Conservation (phyloP, 2,329 filamentous ascomycete genomes). For the Blumeria graminis region DNA sequence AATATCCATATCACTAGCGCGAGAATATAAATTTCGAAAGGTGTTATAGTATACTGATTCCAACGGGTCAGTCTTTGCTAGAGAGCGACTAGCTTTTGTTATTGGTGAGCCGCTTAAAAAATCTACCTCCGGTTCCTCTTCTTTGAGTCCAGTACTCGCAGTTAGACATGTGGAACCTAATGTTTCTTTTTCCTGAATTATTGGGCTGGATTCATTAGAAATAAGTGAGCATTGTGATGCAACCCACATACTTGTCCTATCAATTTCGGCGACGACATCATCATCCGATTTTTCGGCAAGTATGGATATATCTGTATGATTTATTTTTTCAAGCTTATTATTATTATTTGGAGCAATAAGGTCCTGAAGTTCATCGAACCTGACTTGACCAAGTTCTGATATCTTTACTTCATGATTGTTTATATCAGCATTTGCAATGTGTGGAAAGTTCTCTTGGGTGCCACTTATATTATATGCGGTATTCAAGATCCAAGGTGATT, state of each 20-base stretch:
- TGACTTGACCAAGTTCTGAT: too few relatives aligned
- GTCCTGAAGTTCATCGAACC: not conserved
- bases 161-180: too few relatives aligned
- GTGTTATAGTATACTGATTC: conserved; percentile 75
- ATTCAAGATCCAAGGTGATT: conserved; percentile 42
- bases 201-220: conserved; percentile 33
- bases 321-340: conserved; percentile 14
- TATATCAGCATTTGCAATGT: conserved; percentile 12
- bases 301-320: conserved; percentile 18
- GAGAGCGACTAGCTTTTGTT: conserved; percentile 19
- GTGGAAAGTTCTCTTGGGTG: conserved; percentile 26
- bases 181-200: conserved; percentile 8
- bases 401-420: conserved; percentile 15
- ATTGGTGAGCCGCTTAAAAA: conserved; percentile 1
- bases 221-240: conserved; percentile 59
- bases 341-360: not conserved
- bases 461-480: conserved; percentile 47
- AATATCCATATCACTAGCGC: conserved; percentile 42
- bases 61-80: conserved; percentile 26
- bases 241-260: conserved; percentile 73
- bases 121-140: too few relatives aligned
- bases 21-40: conserved; percentile 51
- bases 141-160: too few relatives aligned
- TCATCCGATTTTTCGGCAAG: conserved; percentile 28
- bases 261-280: conserved; percentile 48